Conservation (phyloP, 1,284 basidiomycete genomes). For the Vanrija sp. region DNA sequence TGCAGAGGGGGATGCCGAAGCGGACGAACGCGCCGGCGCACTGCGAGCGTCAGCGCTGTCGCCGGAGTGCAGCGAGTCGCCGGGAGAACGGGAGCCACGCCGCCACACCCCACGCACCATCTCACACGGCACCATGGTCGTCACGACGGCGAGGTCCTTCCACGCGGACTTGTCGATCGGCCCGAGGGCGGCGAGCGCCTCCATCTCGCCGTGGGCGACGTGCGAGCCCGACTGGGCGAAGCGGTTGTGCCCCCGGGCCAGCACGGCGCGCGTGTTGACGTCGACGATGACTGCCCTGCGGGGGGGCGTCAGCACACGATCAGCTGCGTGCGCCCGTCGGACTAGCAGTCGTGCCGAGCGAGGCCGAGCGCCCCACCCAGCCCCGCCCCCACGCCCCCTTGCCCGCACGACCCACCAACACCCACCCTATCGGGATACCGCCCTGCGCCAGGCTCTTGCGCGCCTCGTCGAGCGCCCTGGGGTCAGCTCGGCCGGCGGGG, state of each 20-base stretch:
- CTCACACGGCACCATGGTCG: too few species aligned
- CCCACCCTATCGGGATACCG: conserved; percentile 39
- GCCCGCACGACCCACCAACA: not conserved
- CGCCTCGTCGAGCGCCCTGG: conserved; percentile 30
- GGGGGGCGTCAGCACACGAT: too few species aligned
- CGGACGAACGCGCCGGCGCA: too few species aligned
- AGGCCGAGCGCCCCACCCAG: not conserved
- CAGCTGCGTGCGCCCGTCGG: too few species aligned
- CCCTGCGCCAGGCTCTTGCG: conserved; percentile 26
- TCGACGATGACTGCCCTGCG: conserved; percentile 30
- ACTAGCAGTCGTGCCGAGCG: too few species aligned
- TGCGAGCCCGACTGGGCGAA: conserved; percentile 23
- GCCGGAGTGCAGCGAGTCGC: too few species aligned
- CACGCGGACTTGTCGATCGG: too few species aligned
- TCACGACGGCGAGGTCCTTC: too few species aligned
- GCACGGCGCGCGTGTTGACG: conserved; percentile 29
- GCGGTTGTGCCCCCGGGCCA: conserved; percentile 33
- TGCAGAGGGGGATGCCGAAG: not conserved
- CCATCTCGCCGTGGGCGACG: conserved; percentile 32
- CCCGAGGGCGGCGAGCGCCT: conserved; percentile 14
- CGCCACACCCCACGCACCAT: too few species aligned
- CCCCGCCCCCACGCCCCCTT: not conserved
- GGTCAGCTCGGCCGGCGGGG: not conserved
- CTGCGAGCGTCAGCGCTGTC: too few species aligned
- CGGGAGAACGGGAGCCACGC: too few species aligned